Percentiles rank a stretch among this genome's conserved stretches.
These are phyloP conservation scores for Candida takata DNA, from an alignment of 805 yeast species.

Conservation along the genomic window DNA sequence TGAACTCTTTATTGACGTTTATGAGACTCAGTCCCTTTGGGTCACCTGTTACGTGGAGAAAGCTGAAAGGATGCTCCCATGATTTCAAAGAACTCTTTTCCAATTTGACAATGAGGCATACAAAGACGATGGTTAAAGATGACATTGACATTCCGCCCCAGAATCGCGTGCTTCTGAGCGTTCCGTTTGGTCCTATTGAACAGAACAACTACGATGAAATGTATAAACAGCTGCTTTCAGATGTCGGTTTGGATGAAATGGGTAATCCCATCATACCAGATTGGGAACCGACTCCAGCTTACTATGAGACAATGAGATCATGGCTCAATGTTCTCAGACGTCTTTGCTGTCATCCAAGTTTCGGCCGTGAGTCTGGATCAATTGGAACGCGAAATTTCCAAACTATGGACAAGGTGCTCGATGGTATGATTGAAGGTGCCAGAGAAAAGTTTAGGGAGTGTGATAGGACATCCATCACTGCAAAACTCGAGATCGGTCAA, in stretches of 20 bases:
- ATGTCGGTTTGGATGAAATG: constrained; percentile 43
- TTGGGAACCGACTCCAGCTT: constrained; percentile 39
- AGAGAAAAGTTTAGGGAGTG: constrained; percentile 38
- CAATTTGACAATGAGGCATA: constrained; percentile 62
- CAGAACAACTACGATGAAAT: constrained; percentile 71
- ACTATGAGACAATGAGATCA: constrained; percentile 43
- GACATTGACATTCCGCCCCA: constrained; percentile 81
- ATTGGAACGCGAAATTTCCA: constrained; percentile 20
- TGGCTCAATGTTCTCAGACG: constrained; percentile 72
- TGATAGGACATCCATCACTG: constrained; percentile 41
- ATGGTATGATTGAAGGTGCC: constrained; percentile 54
- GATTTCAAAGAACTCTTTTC: constrained; percentile 50
- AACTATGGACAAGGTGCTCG: constrained; percentile 63
- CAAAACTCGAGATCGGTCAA: constrained; percentile 58
- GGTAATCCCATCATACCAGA: constrained; percentile 41
- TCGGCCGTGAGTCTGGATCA: constrained; percentile 15
- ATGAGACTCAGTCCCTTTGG: constrained; percentile 62
- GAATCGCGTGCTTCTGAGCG: constrained; percentile 54
- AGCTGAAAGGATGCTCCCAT: constrained; percentile 5
- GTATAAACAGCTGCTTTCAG: constrained; percentile 50
- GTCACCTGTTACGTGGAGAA: constrained; percentile 9
- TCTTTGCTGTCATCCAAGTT: constrained; percentile 75
- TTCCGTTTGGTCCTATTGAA: constrained; percentile 79
- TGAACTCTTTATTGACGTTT: constrained; percentile 65
- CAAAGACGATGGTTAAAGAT: constrained; percentile 72